phyloP scores from a whole-genome alignment of 2,329 filamentous ascomycete genomes.

The Calonectria naviculata region DNA sequence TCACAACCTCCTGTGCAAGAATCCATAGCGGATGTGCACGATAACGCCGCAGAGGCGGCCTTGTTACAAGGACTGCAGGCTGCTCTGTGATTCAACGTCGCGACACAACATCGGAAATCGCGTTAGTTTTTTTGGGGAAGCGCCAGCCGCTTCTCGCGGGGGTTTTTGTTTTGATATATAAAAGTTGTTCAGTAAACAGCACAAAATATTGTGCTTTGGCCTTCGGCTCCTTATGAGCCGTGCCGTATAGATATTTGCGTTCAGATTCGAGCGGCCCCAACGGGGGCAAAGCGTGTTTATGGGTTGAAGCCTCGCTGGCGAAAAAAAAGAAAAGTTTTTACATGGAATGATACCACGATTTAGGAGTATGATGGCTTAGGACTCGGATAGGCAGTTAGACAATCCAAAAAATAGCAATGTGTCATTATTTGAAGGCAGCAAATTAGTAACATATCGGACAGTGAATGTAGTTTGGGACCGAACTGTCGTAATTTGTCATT shows the following conservation, averaged over 20 bases:
- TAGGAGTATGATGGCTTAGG: slow-evolving; percentile 34
- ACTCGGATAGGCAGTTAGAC: slow-evolving; percentile 22
- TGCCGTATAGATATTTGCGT: background rate
- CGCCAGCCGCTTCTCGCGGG: background rate
- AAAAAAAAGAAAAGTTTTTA: slow-evolving; percentile 28
- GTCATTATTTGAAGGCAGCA: background rate
- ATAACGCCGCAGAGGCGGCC: slow-evolving; percentile 48
- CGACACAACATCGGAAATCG: background rate
- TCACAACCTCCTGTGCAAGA: slow-evolving; percentile 33
- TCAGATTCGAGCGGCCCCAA: background rate
- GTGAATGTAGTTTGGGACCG: background rate
- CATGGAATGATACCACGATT: slow-evolving; percentile 43
- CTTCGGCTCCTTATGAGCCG: background rate
- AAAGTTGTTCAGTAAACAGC: slow-evolving; percentile 15
- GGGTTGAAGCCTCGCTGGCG: slow-evolving; percentile 36
- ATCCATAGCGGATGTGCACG: slow-evolving; percentile 39
- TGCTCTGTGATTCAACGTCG: slow-evolving; percentile 32
- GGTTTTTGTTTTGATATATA: slow-evolving; percentile 18
- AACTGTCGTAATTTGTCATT: background rate
- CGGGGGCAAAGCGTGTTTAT: slow-evolving; percentile 10
- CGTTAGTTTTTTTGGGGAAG: background rate
- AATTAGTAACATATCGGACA: background rate
- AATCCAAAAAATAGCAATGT: slow-evolving; percentile 20
- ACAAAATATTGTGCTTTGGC: slow-evolving; percentile 20
- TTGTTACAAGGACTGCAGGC: slow-evolving; percentile 49